These are phyloP conservation scores for Penicillium sp. DNA, from an alignment of 2,329 filamentous ascomycete genomes.

Conservation along the genomic window DNA sequence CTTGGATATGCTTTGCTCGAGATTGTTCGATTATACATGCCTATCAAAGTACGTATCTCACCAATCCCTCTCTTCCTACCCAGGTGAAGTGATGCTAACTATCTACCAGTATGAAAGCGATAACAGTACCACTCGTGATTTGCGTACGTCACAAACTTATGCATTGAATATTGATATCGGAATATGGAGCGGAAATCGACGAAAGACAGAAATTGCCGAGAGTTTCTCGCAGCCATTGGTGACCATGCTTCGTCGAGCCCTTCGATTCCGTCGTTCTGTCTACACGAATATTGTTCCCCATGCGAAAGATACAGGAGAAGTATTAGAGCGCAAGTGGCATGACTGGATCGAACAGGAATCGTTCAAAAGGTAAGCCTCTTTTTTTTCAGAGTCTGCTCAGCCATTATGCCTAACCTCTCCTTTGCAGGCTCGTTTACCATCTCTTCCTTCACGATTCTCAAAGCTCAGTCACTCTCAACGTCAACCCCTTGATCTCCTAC, in stretches of 20 bases:
- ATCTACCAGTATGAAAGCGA: conserved; percentile 35
- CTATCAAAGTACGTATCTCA: conserved; percentile 63
- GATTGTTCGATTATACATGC: conserved; percentile 50
- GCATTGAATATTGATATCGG: conserved; percentile 60
- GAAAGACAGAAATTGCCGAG: conserved; percentile 65
- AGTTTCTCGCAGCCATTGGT: conserved; percentile 62
- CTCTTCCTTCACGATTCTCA: conserved; percentile 70
- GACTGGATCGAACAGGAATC: conserved; percentile 69
- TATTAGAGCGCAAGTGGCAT: conserved; percentile 69
- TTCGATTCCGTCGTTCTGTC: conserved; percentile 63
- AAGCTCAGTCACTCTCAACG: conserved; percentile 69
- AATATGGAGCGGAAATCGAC: conserved; percentile 64
- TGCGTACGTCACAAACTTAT: conserved; percentile 60
- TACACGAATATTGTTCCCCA: conserved; percentile 60
- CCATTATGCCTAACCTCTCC: conserved; percentile 36
- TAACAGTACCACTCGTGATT: conserved; percentile 60
- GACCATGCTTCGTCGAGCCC: conserved; percentile 63
- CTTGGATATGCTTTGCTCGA: conserved; percentile 53
- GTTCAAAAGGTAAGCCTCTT: conserved; percentile 62
- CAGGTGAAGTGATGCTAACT: neutral
- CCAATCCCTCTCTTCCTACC: neutral
- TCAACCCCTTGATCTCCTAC: conserved; percentile 70
- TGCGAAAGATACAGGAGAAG: conserved; percentile 62
- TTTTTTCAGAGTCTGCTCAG: conserved; percentile 5
- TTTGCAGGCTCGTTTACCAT: conserved; percentile 63